These are phyloP conservation scores for Aspergillus carlsbadensis DNA, from an alignment of 495 filamentous ascomycete species.

Conservation along the genomic window DNA sequence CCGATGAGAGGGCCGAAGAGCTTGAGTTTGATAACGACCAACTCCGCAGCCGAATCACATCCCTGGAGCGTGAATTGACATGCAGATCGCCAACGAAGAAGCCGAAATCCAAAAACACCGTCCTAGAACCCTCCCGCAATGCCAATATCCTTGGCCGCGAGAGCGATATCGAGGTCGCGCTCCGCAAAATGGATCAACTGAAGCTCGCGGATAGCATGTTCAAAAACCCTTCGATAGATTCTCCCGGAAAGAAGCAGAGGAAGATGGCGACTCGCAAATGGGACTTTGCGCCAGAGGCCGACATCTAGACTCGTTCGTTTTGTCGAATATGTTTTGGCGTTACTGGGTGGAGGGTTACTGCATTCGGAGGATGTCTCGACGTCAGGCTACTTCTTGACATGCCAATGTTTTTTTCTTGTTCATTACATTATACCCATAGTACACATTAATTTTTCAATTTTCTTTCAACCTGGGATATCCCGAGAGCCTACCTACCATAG, in stretches of 20 bases:
- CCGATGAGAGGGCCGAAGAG: conserved; percentile 36
- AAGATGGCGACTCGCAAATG: conserved; percentile 57
- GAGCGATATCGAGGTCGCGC: conserved; percentile 43
- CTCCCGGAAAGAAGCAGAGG: conserved; percentile 46
- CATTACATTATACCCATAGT: neutral
- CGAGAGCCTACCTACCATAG: too few relatives aligned
- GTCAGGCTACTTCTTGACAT: neutral
- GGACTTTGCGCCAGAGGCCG: conserved; percentile 56
- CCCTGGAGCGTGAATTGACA: conserved; percentile 48
- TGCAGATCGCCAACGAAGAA: conserved; percentile 48
- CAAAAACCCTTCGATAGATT: conserved; percentile 24
- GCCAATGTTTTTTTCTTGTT: neutral
- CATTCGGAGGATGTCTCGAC: neutral
- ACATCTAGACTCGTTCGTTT: conserved; percentile 25
- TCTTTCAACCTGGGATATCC: neutral
- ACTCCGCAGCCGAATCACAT: conserved; percentile 42
- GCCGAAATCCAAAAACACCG: conserved; percentile 29
- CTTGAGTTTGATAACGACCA: conserved; percentile 50
- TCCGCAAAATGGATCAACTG: conserved; percentile 44
- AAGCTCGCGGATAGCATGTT: conserved; percentile 44
- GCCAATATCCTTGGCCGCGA: conserved; percentile 36
- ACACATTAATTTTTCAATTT: neutral
- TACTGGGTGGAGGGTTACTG: neutral
- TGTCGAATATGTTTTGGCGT: neutral
- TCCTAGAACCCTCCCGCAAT: conserved; percentile 22